Conservation (phyloP, 352 stramenopile species). For the Pythium periplocum region DNA sequence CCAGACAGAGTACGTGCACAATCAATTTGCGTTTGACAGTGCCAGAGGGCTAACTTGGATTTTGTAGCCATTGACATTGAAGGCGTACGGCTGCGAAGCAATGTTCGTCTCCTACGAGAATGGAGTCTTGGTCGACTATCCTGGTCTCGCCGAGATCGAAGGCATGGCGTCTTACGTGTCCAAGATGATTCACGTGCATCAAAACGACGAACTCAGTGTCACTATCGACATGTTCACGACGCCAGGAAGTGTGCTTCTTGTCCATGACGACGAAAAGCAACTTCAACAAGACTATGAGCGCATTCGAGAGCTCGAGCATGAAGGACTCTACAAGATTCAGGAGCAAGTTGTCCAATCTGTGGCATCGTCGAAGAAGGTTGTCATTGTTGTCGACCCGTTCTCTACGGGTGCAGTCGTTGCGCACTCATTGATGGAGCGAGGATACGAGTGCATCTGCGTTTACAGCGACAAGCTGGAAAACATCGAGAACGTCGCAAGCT, state of each 20-base stretch:
- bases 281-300: conserved; percentile 78
- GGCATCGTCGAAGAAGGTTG: conserved; percentile 46
- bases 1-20: conserved; percentile 21
- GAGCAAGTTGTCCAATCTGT: conserved; percentile 3
- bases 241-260: conserved; percentile 78
- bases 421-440: conserved; percentile 84
- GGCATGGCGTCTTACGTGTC: conserved; percentile 85
- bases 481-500: conserved; percentile 72
- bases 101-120: conserved; percentile 89
- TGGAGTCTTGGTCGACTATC: conserved; percentile 78
- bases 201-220: conserved; percentile 40
- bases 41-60: not conserved
- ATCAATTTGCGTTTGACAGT: not conserved
- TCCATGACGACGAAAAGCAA: conserved; percentile 71
- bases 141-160: conserved; percentile 83
- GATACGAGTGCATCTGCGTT: conserved; percentile 87
- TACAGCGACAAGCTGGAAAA: conserved; percentile 84
- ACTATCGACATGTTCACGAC: conserved; percentile 92
- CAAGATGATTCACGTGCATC: conserved; percentile 65
- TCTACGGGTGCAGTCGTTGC: conserved; percentile 93
- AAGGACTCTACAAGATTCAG: conserved; percentile 54
- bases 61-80: conserved; percentile 48
- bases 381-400: conserved; percentile 95
- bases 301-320: conserved; percentile 79
- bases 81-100: conserved; percentile 85